Percentiles rank a stretch among this genome's conserved stretches.
phyloP scores from a whole-genome alignment of 371 early-diverging fungal species.

The Mortierella sp. region DNA sequence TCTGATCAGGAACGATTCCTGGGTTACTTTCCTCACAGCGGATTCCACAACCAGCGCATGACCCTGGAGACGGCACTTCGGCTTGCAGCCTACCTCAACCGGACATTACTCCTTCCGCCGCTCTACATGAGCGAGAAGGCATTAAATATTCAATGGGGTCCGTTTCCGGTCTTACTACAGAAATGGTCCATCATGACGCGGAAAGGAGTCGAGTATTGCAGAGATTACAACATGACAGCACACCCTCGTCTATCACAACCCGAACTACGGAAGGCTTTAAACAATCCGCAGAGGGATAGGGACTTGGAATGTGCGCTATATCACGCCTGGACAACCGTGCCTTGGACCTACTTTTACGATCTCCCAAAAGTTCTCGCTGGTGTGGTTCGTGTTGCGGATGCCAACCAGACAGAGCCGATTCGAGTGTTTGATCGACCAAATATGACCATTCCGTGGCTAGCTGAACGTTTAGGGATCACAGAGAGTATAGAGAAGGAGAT shows the following conservation, averaged over 20 bases:
- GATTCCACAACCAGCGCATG: slow-evolving; percentile 73
- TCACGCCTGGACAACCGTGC: slow-evolving; percentile 65
- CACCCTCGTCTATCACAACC: background rate
- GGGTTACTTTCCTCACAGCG: slow-evolving; percentile 71
- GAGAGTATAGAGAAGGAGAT: slow-evolving; percentile 54
- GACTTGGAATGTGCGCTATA: slow-evolving; percentile 28
- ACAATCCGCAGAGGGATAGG: background rate
- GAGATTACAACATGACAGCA: slow-evolving; percentile 8
- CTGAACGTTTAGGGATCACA: slow-evolving; percentile 23
- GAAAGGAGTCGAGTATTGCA: slow-evolving; percentile 23
- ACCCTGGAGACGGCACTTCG: slow-evolving; percentile 66
- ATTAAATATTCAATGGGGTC: slow-evolving; percentile 28
- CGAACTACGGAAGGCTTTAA: background rate
- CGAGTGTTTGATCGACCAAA: slow-evolving; percentile 51
- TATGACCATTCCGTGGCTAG: slow-evolving; percentile 42
- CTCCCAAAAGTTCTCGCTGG: slow-evolving; percentile 41
- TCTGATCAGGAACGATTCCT: slow-evolving; percentile 59
- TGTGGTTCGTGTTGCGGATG: background rate
- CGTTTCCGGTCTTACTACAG: slow-evolving; percentile 1
- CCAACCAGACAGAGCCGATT: slow-evolving; percentile 27
- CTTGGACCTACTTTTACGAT: slow-evolving; percentile 72
- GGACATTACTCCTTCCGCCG: slow-evolving; percentile 71
- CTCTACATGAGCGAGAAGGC: slow-evolving; percentile 35
- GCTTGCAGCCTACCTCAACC: slow-evolving; percentile 63
- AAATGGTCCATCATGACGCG: slow-evolving; percentile 27